Evolutionary conservation across 176 grass and related monocot genomes (phyloP).

Genomic region (Triticum urartu): DNA sequence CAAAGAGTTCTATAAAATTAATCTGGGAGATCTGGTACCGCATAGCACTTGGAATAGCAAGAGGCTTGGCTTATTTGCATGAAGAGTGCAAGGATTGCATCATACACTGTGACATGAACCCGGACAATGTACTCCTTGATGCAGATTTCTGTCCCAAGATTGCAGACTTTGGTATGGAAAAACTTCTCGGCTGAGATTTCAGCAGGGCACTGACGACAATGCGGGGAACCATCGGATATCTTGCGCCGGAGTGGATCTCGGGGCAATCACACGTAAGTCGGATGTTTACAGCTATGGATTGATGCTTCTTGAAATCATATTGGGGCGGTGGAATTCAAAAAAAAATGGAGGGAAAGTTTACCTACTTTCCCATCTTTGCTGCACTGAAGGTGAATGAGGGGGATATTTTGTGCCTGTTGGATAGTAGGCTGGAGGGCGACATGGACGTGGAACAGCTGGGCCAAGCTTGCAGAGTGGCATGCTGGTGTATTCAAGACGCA

Average conservation of each 20-base stretch:
- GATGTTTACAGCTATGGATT: no score
- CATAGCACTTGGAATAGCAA: not conserved
- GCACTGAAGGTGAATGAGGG: no score
- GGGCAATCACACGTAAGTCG: not conserved
- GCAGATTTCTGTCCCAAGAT: conserved; percentile 27
- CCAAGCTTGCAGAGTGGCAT: no score
- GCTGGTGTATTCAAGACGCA: not conserved
- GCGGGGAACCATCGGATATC: conserved; percentile 41
- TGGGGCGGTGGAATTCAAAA: no score
- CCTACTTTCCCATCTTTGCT: no score
- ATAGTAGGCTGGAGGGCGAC: no score
- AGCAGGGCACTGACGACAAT: conserved; percentile 36
- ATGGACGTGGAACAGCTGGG: no score
- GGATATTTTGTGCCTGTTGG: no score
- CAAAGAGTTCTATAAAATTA: not conserved
- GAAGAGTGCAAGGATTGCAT: not conserved
- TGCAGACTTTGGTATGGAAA: conserved; percentile 36
- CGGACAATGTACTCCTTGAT: conserved; percentile 35
- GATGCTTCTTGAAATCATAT: no score
- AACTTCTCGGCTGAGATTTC: conserved; percentile 25
- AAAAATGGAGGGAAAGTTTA: no score
- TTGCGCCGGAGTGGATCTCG: conserved; percentile 41
- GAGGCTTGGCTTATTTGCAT: not conserved
- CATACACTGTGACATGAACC: not conserved
- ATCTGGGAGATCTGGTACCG: not conserved